Percentiles rank a stretch among this genome's conserved stretches.
Conservation (phyloP, 73 alveolate genomes). For the Durusdinium trenchii region DNA sequence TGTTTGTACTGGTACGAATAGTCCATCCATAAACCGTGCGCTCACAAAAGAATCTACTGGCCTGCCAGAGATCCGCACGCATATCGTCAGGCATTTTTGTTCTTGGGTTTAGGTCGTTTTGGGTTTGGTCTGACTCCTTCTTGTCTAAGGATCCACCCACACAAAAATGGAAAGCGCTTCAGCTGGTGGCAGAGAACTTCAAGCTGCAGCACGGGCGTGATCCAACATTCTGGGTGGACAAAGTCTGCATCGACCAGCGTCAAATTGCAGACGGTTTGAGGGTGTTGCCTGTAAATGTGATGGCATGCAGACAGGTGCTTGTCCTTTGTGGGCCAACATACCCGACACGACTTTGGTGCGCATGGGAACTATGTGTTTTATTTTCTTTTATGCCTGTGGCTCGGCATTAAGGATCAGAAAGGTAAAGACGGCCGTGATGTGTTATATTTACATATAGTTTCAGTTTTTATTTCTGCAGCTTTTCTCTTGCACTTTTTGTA, state of each 20-base stretch:
- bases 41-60: too few relatives aligned
- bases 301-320: conserved; percentile 68
- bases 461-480: not conserved
- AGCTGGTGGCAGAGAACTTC: conserved; percentile 59
- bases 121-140: too few relatives aligned
- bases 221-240: conserved; percentile 80
- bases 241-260: conserved; percentile 54
- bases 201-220: not conserved
- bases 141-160: conserved; percentile 30
- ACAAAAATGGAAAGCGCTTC: conserved; percentile 45
- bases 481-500: not conserved
- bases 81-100: too few relatives aligned
- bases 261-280: conserved; percentile 47
- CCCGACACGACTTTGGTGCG: conserved; percentile 63
- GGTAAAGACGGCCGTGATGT: not conserved
- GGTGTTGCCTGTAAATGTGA: conserved; percentile 55
- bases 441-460: too few relatives aligned
- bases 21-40: too few relatives aligned
- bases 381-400: conserved; percentile 28
- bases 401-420: not conserved
- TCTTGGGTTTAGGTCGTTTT: too few relatives aligned
- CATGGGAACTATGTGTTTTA: conserved; percentile 60
- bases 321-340: conserved; percentile 44
- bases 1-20: too few relatives aligned
- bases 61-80: too few relatives aligned